A percentile compares a stretch with the other conserved stretches of the same genome.
Evolutionary conservation across 352 stramenopile species (phyloP).

Genomic region (Globisporangium echinulatum): DNA sequence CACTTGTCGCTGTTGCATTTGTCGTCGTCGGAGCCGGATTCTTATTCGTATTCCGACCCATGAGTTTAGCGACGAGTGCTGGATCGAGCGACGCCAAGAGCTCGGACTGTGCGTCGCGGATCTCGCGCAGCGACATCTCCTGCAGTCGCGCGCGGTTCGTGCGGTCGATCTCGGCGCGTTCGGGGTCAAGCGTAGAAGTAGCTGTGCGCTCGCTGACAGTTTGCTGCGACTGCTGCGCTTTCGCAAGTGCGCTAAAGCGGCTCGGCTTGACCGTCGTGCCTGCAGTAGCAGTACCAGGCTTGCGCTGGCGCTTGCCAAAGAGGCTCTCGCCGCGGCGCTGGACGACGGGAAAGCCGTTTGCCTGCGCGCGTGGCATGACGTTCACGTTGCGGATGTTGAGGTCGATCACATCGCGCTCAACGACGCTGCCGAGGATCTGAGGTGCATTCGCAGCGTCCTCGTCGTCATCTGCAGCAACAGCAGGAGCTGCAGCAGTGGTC

Average conservation of each 20-base stretch:
- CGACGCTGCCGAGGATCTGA: slow-evolving; percentile 47
- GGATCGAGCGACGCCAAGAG: slow-evolving; percentile 55
- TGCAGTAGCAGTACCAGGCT: not conserved
- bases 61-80: slow-evolving; percentile 60
- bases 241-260: slow-evolving; percentile 17
- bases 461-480: slow-evolving; percentile 2
- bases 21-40: slow-evolving; percentile 2
- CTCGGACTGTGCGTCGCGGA: slow-evolving; percentile 63
- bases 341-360: slow-evolving; percentile 55
- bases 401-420: slow-evolving; percentile 52
- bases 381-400: slow-evolving; percentile 28
- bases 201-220: too few relatives aligned
- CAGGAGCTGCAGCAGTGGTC: not conserved
- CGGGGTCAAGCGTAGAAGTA: slow-evolving; percentile 15
- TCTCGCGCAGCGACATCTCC: slow-evolving; percentile 66
- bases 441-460: slow-evolving; percentile 14
- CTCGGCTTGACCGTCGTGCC: slow-evolving; percentile 12
- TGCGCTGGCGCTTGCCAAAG: slow-evolving; percentile 50
- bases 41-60: slow-evolving; percentile 19
- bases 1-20: not conserved
- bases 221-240: not conserved
- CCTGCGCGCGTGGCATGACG: slow-evolving; percentile 22
- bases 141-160: slow-evolving; percentile 44
- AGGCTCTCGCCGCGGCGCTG: slow-evolving; percentile 52
- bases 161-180: slow-evolving; percentile 49